Percentiles rank a stretch among this genome's conserved stretches.
phyloP scores from a whole-genome alignment of 208 protist species.

The Leishmania martiniquensis region DNA sequence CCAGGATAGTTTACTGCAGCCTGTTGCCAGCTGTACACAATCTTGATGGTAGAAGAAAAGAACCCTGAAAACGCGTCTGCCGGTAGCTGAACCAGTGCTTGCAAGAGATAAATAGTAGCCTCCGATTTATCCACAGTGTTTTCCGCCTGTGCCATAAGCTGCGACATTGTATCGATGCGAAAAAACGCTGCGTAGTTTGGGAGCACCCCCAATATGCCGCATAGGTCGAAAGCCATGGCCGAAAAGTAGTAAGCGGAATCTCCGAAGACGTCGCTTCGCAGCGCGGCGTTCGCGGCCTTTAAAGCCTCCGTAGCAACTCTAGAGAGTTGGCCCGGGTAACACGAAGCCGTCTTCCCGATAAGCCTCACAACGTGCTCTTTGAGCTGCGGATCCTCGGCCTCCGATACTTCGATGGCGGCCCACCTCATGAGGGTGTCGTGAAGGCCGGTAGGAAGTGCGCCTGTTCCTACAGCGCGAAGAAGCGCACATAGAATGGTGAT shows the following conservation, averaged over 20 bases:
- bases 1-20: constrained; percentile 28
- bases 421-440: constrained; percentile 40
- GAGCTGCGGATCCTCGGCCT: constrained; percentile 54
- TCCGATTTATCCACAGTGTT: constrained; percentile 77
- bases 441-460: constrained; percentile 45
- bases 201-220: constrained; percentile 35
- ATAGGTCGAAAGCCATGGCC: constrained; percentile 76
- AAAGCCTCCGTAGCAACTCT: constrained; percentile 29
- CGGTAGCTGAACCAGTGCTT: constrained; percentile 38
- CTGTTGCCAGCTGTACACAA: constrained; percentile 78
- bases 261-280: constrained; percentile 78
- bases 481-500: constrained; percentile 51
- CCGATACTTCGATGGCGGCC: constrained; percentile 29
- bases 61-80: constrained; percentile 39
- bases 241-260: constrained; percentile 65
- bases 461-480: constrained; percentile 40
- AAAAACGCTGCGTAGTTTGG: constrained; percentile 41
- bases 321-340: constrained; percentile 20
- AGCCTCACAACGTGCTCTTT: constrained; percentile 41
- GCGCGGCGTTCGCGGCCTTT: constrained; percentile 42
- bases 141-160: constrained; percentile 61
- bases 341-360: constrained; percentile 17
- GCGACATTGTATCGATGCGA: constrained; percentile 47
- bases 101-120: constrained; percentile 69
- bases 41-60: constrained; percentile 44